These are phyloP conservation scores for Coemansia sp. DNA, from an alignment of 192 early-diverging fungal species.

Conservation along the genomic window DNA sequence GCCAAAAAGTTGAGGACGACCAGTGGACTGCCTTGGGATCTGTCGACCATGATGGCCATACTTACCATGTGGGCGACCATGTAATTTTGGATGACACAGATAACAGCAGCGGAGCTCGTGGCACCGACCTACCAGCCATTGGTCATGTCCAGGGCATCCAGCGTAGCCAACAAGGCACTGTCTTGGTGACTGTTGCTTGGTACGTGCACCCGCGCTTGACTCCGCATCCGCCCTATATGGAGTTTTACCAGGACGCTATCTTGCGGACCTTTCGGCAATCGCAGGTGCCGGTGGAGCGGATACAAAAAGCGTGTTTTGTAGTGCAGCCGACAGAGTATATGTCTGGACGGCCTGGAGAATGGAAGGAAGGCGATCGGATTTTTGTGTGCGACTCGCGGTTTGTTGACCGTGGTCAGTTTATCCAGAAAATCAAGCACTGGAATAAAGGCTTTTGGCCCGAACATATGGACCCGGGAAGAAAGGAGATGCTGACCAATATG, in stretches of 20 bases:
- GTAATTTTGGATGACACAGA: conserved; percentile 29
- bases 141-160: conserved; percentile 37
- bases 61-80: conserved; percentile 42
- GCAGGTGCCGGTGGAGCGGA: conserved; percentile 14
- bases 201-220: conserved; percentile 34
- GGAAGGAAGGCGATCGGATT: conserved; percentile 20
- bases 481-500: conserved; percentile 24
- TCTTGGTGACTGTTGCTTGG: conserved; percentile 15
- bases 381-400: conserved; percentile 45
- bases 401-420: conserved; percentile 41
- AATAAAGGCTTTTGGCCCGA: conserved; percentile 28
- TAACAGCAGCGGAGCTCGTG: conserved; percentile 25
- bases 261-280: conserved; percentile 34
- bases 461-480: conserved; percentile 23
- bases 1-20: too few species aligned
- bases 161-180: not conserved
- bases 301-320: conserved; percentile 28
- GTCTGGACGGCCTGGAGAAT: conserved; percentile 31
- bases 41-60: conserved; percentile 24
- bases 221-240: conserved; percentile 33
- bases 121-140: conserved; percentile 15
- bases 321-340: conserved; percentile 24
- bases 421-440: conserved; percentile 40
- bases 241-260: conserved; percentile 35
- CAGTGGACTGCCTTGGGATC: too few species aligned